Percentiles rank a stretch among this genome's conserved stretches.
phyloP scores from a whole-genome alignment of 371 early-diverging fungal species.

The Syncephalis plumigaleata region DNA sequence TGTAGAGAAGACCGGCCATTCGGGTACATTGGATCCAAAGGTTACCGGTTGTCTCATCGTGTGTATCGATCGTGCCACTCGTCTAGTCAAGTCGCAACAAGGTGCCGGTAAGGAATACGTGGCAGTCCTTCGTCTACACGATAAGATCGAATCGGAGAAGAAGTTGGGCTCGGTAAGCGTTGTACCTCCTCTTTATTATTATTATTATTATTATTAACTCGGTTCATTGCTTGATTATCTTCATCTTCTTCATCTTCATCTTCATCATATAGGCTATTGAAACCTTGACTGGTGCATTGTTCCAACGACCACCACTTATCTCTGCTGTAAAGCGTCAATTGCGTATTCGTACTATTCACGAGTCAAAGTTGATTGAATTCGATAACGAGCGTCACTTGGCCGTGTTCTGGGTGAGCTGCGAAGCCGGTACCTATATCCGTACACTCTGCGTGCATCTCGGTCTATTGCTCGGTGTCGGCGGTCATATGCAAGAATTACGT shows the following conservation, averaged over 20 bases:
- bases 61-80: constrained; percentile 97
- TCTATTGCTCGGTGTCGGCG: constrained; percentile 88
- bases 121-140: constrained; percentile 89
- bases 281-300: constrained; percentile 93
- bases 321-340: constrained; percentile 99
- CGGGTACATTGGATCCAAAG: constrained; percentile 99
- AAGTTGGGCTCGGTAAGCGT: constrained; percentile 46
- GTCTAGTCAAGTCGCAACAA: constrained; percentile 98
- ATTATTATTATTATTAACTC: no score
- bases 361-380: constrained; percentile 90
- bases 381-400: constrained; percentile 90
- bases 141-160: constrained; percentile 75
- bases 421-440: constrained; percentile 99
- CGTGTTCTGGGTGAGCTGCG: constrained; percentile 97
- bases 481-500: constrained; percentile 99
- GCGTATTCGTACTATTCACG: constrained; percentile 97
- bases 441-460: constrained; percentile 99
- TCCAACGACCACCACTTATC: constrained; percentile 99
- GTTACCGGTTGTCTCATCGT: constrained; percentile 99
- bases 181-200: no score
- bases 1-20: constrained; percentile 99
- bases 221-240: no score
- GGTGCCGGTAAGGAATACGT: constrained; percentile 99
- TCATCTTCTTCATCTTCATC: no score
- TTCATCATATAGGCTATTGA: constrained; percentile 73